Conservation (phyloP, 2,329 filamentous ascomycete species). For the Xenosphaeropsis pyriputrescens region DNA sequence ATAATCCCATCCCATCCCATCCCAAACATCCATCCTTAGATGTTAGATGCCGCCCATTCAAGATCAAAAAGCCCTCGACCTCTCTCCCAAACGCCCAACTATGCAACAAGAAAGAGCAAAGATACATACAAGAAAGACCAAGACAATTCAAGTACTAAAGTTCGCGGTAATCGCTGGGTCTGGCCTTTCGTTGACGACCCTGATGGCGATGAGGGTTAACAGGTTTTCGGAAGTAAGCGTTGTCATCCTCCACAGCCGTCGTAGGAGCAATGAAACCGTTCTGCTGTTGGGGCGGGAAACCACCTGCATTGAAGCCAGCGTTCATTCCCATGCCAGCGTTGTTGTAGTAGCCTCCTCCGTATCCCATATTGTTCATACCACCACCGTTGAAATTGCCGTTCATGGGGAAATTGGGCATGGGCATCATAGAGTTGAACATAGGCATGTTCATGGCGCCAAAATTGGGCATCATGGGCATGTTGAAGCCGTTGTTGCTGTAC, state of each 20-base stretch:
- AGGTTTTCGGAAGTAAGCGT: conserved; percentile 89
- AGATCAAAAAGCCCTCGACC: too few species aligned
- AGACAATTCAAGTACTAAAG: conserved; percentile 21
- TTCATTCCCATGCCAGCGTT: conserved; percentile 11
- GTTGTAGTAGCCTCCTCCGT: conserved; percentile 12
- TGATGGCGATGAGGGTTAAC: conserved; percentile 89
- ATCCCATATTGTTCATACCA: conserved; percentile 22
- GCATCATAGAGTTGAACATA: conserved; percentile 24
- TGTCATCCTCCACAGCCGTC: conserved; percentile 54
- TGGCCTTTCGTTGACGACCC: conserved; percentile 61
- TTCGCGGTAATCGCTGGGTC: conserved; percentile 85
- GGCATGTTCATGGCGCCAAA: conserved; percentile 22
- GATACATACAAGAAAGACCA: too few species aligned
- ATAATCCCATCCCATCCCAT: too few species aligned
- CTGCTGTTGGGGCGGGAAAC: conserved; percentile 35
- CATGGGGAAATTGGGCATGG: conserved; percentile 25
- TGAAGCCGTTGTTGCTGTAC: conserved; percentile 13
- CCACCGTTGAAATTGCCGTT: conserved; percentile 19
- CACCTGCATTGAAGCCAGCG: conserved; percentile 9
- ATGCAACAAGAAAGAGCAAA: too few species aligned
- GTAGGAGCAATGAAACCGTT: conserved; percentile 30
- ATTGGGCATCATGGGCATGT: conserved; percentile 18
- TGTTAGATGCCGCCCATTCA: too few species aligned
- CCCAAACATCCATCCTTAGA: too few species aligned
- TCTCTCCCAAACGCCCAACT: too few species aligned